Conservation (phyloP, 106 monocot genomes). For the Acanthochlamys bracteata region DNA sequence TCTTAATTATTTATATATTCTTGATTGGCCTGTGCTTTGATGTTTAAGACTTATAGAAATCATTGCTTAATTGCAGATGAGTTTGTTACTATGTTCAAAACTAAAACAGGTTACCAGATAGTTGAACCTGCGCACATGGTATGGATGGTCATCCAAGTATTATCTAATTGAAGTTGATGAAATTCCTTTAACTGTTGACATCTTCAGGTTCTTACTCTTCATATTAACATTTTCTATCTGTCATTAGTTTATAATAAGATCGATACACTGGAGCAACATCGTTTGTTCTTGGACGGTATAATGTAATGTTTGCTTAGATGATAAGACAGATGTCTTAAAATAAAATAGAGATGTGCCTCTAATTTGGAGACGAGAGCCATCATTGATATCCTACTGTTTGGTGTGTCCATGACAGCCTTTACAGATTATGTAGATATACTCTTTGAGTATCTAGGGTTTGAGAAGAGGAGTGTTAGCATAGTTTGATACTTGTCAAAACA, state of each 20-base stretch:
- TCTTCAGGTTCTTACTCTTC: background rate
- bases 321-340: background rate
- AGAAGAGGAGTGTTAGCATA: too few relatives aligned
- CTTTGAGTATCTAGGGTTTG: too few relatives aligned
- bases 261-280: too few relatives aligned
- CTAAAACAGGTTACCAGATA: conserved; percentile 57
- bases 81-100: conserved; percentile 83
- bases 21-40: background rate
- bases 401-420: background rate
- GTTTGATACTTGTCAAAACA: too few relatives aligned
- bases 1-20: conserved; percentile 1
- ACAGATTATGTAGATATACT: too few relatives aligned
- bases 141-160: conserved; percentile 1
- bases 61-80: conserved; percentile 55
- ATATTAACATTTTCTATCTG: background rate
- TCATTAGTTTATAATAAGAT: background rate
- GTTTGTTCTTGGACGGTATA: too few relatives aligned
- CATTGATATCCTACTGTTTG: background rate
- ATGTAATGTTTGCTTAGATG: background rate
- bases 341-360: background rate
- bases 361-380: background rate
- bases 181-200: background rate
- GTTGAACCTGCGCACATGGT: conserved; percentile 99
- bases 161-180: background rate
- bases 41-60: background rate